Conservation (phyloP, 2,329 filamentous ascomycete genomes). For the Colletotrichum lentis region DNA sequence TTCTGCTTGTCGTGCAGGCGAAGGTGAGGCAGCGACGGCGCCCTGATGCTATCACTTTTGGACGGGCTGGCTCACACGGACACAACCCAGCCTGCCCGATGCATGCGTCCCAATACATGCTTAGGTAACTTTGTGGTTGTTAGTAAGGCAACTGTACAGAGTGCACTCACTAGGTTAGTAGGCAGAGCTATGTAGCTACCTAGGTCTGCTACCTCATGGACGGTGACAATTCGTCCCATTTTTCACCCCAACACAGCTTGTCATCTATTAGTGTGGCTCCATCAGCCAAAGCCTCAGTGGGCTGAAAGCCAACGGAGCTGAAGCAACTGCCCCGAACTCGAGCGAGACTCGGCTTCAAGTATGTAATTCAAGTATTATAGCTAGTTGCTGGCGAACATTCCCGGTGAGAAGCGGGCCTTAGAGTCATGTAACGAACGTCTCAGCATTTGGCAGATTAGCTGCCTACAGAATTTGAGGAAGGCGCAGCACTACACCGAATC, state of each 20-base stretch:
- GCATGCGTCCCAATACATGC: not conserved
- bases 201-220: no score
- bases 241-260: conserved; percentile 6
- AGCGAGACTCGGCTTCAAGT: not conserved
- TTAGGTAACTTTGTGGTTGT: no score
- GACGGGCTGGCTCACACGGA: not conserved
- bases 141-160: not conserved
- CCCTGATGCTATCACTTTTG: not conserved
- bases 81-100: no score
- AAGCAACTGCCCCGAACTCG: conserved; percentile 24
- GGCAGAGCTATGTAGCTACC: no score
- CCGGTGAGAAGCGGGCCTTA: not conserved
- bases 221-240: conserved; percentile 22
- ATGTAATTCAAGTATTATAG: no score
- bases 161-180: no score
- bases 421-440: not conserved
- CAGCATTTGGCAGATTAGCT: not conserved
- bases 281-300: conserved; percentile 14
- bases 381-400: not conserved
- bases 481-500: not conserved
- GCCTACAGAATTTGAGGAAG: not conserved
- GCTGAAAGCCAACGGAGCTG: conserved; percentile 9
- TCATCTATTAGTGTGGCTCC: conserved; percentile 12
- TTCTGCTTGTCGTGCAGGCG: not conserved
- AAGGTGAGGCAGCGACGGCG: not conserved